Evolutionary conservation across 2,329 filamentous ascomycete species (phyloP), one percentile per base, ranked within the genome.

Genomic region (Diaporthe sp.): DNA sequence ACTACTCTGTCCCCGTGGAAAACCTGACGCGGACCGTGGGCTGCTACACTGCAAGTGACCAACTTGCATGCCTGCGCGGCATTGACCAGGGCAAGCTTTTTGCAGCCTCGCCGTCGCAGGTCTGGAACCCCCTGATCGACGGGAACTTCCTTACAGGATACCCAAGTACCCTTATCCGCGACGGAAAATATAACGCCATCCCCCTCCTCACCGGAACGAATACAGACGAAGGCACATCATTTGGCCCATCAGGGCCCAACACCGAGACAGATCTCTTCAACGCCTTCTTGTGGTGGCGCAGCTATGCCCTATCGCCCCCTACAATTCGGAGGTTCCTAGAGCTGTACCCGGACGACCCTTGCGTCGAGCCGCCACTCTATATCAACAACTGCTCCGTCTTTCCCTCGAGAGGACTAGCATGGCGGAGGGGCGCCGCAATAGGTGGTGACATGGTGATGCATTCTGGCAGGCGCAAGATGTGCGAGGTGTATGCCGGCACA

Each of bases 401-500:
- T 50, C 78, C 78, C 0, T 71, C 69, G 68, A 80, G 83, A 25
- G 86, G 85, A 1, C 73, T 82, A 19, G 83, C 86, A 76, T 88
- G 86, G 82, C 83, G 86, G n/a, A 82, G 86, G 10, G 84, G 80
- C 15, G 82, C 82, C 7, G 83, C 85, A 0, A 86, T 88, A n/a
- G 85, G 84, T 1, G 83, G 83, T 0, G 87, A 88, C 70, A 77
- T 88, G 8, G 84, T 87, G 42, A 88, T 89, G 83, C 84, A 87
- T 69, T 84, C 85, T 1, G 84, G 85, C 17, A 81, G 86, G 1
- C 82, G 87, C 37, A 85, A 84, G 71, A 83, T 86, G 79, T 84
- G 83, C 19, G 83, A 87, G 76, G 77, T 85, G 3, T 87, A 82
- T 73, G 77, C 85, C 0, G 72, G 74, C 0, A 75, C 76, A 6